phyloP scores from a whole-genome alignment of 805 yeast species.

The Debaryomyces maramus region DNA sequence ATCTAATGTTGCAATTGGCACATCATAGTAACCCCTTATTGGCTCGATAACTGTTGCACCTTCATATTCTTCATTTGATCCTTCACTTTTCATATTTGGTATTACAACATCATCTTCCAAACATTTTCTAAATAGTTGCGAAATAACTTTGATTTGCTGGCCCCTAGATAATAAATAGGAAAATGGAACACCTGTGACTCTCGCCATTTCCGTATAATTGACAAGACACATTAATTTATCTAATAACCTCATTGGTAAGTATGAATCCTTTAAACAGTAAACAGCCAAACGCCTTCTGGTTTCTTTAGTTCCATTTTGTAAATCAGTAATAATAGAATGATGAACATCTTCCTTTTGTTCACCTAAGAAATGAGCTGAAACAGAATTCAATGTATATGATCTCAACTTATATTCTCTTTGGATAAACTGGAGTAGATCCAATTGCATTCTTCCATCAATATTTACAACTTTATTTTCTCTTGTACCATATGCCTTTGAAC shows the following conservation, averaged over 20 bases:
- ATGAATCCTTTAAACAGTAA: constrained; percentile 95
- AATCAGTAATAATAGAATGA: constrained; percentile 91
- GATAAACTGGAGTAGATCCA: constrained; percentile 87
- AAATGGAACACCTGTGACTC: constrained; percentile 98
- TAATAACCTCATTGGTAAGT: constrained; percentile 79
- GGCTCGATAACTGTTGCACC: constrained; percentile 99
- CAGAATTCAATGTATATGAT: constrained; percentile 92
- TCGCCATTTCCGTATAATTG: constrained; percentile 98
- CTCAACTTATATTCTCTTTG: constrained; percentile 94
- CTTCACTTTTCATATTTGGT: constrained; percentile 84
- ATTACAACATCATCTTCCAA: constrained; percentile 80
- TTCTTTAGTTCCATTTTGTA: constrained; percentile 89
- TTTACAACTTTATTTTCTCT: constrained; percentile 89
- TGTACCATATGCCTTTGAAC: constrained; percentile 95
- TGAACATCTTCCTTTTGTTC: constrained; percentile 99
- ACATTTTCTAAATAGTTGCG: constrained; percentile 93
- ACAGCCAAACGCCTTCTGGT: constrained; percentile 95
- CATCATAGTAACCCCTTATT: constrained; percentile 89
- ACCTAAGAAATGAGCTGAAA: constrained; percentile 86
- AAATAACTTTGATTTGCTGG: constrained; percentile 95
- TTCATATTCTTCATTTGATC: constrained; percentile 88
- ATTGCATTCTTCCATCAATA: constrained; percentile 93
- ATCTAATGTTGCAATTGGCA: constrained; percentile 96
- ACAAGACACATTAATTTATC: constrained; percentile 96
- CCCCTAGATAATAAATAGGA: constrained; percentile 87